Base-by-base conservation (phyloP, 148 eudicot genomes). In the Nyssa sinensis region DNA sequence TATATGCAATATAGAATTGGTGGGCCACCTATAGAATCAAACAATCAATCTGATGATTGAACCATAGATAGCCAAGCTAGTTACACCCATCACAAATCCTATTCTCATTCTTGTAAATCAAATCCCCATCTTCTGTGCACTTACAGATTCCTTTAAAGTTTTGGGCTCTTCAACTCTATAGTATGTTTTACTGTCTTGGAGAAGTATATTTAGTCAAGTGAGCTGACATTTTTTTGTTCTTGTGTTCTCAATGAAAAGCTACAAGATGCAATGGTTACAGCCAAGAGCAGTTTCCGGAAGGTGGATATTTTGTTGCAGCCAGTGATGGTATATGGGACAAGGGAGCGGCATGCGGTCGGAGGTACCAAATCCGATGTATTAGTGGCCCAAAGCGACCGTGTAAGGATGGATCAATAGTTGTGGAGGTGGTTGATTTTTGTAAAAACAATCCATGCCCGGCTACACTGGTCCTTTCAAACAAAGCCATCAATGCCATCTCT, bases 311-410 rank as follows among this genome's bases (percentile, higher is more conserved):
- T 21, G 72, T 33, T 0, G 78, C 78, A 5, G 78, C 72, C 35
- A 75, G 78, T 12, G 72, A 67, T 28, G 78, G 78, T 7, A 66
- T 75, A 60, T 75, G 78, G 78, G 78, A 75, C 72, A 75, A 75
- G 25, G 78, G 78, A 33, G 78, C 78, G 4, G 78, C 78, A 1
- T 75, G 78, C 39, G 78, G 78, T 24, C 37, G 78, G 29, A 58
- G 70, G 13, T 75, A 75, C 34, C 66, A 41, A 4, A 2, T 75
- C 11, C 37, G 64, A 19, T 75, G 78, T 58, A 75, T 75, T 27
- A 75, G 70, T n/a, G 78, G 78, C 64, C 55, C 23, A 2, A 67
- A 44, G 23, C 58, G 32, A 49, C 72, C 78, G 6, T 75, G 78
- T 28, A 75, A 37, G 60, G 31, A 14, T 1, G 72, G 59, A 27